Evolutionary conservation across 129 eudicot genomes (phyloP), one percentile per base, ranked within the genome.

Genomic region (Chrysanthemum seticuspe): DNA sequence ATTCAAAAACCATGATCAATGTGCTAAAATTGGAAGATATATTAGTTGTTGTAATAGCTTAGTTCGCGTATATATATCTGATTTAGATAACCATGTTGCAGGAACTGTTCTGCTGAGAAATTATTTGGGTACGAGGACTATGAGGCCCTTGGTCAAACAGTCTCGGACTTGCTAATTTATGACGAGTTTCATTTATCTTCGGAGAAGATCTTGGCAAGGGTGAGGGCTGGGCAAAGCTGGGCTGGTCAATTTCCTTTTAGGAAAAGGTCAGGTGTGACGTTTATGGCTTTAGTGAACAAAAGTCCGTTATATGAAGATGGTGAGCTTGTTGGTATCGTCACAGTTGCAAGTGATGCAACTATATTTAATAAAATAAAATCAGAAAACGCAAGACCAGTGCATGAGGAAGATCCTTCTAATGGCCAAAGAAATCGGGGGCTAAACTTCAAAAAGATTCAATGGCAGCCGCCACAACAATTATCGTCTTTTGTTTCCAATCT

Each of bases 211-310:
- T 62, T 78, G 78, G 79, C 76, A 71, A 77, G 78, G 62, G 72
- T 88, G 81, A 63, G 85, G 55, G 21, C 48, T 7, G 97, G 89
- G 48, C 84, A 78, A 72, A 84, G 81, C 62, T 94, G 98, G 97
- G 84, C 98, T 7, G 98, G 98, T 64, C 98, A 86, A 72, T 87
- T 87, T 79, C 98, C 92, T 59, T 87, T 84, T 52, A 90, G 80
- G 79, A 89, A 88, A 81, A 80, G 87, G 70, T 86, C 92, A 0
- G 96, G 97, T 47, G 78, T 82, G 81, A 65, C 70, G 5, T 65
- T 65, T 90, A 75, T 65, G 97, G 97, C 98, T 71, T 48, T 94
- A 57, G 91, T 94, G 76, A 90, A 90, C 31, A 82, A 90, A 73
- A 87, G 84, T 77, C 97, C 86, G 4, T 71, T 86, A 64, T 90